phyloP scores from a whole-genome alignment of 176 grass and related monocot species.

The Carex pumila region DNA sequence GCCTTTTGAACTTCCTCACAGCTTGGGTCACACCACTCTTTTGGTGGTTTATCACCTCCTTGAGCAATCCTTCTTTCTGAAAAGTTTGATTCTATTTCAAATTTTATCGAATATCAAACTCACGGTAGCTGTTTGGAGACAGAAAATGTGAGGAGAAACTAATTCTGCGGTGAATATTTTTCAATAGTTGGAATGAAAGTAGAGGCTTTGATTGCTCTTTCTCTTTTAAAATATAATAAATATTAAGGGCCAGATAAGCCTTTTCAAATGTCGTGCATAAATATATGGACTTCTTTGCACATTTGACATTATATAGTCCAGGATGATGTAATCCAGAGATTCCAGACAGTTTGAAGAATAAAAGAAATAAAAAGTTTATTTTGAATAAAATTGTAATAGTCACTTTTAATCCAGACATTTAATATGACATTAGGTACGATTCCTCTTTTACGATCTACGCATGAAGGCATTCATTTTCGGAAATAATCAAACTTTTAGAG shows the following conservation, averaged over 20 bases:
- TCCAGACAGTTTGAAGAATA: not conserved
- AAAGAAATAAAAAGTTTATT: not conserved
- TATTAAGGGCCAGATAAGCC: not conserved
- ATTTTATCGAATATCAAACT: not conserved
- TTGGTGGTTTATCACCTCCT: conserved; percentile 1
- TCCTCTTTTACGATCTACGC: not conserved
- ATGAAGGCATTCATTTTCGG: not conserved
- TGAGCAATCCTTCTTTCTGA: conserved; percentile 25
- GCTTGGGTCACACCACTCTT: conserved; percentile 15
- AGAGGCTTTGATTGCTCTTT: not conserved
- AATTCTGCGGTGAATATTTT: not conserved
- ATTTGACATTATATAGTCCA: not conserved
- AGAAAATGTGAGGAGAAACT: not conserved
- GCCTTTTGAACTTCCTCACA: conserved; percentile 22
- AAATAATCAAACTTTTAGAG: not conserved
- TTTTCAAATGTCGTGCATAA: not conserved
- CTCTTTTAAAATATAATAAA: not conserved
- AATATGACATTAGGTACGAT: not conserved
- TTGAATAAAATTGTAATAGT: not conserved
- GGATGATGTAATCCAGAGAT: not conserved
- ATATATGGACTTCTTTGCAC: not conserved
- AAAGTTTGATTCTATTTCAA: conserved; percentile 16
- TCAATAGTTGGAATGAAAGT: not conserved
- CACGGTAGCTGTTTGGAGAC: not conserved
- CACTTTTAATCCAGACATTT: not conserved